A percentile compares a stretch with the other conserved stretches of the same genome.
These are phyloP conservation scores for Dendrobium chrysotoxum DNA, from an alignment of 106 monocot genomes.

Conservation along the genomic window DNA sequence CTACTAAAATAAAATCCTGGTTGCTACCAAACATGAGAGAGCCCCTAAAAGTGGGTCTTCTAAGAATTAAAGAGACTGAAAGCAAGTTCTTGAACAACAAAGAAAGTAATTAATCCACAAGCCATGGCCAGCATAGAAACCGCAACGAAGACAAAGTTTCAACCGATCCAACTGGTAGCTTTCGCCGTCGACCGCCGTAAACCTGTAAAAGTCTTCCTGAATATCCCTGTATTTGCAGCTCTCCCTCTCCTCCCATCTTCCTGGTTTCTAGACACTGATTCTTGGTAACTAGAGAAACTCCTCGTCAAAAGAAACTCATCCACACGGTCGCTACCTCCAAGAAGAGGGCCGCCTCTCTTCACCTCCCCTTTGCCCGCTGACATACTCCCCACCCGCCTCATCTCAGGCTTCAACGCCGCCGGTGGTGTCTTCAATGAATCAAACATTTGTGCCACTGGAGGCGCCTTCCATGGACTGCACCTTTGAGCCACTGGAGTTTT, in stretches of 20 bases:
- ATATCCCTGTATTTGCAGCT: neutral
- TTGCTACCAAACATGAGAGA: no score
- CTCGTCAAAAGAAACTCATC: constrained; percentile 6
- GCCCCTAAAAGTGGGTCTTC: no score
- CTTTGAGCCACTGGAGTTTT: no score
- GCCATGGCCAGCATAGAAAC: no score
- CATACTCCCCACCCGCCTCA: neutral
- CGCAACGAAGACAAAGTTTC: neutral
- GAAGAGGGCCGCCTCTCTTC: neutral
- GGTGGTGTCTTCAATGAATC: no score
- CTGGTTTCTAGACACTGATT: constrained; percentile 2
- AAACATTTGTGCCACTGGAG: no score
- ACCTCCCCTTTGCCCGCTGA: no score
- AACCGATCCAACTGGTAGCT: neutral
- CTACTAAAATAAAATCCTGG: no score
- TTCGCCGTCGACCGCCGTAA: constrained; percentile 1
- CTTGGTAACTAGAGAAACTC: constrained; percentile 10
- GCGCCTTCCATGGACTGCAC: no score
- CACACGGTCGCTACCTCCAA: neutral
- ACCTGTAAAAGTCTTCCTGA: neutral
- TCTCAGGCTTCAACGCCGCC: neutral
- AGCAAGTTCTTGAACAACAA: no score
- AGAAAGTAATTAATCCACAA: no score
- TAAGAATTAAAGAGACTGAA: no score
- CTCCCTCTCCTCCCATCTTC: neutral